Conservation (phyloP, 768 basidiomycete genomes). For the Ramaria rubella region DNA sequence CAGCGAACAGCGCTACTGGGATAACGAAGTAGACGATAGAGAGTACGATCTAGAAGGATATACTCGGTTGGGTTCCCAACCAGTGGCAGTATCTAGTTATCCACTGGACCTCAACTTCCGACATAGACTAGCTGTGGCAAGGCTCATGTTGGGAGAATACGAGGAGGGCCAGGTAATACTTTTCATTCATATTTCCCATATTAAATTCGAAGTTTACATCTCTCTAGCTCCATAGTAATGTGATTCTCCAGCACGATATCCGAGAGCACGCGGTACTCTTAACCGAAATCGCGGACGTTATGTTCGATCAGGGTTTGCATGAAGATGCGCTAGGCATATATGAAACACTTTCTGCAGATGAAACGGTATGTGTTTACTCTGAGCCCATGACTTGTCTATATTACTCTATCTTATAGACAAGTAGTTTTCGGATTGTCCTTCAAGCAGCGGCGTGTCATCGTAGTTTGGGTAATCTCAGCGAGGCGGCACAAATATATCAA, state of each 20-base stretch:
- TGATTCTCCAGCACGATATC: constrained; percentile 66
- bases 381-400: not conserved
- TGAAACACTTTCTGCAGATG: constrained; percentile 66
- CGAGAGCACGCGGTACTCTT: constrained; percentile 74
- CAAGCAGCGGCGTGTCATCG: constrained; percentile 81
- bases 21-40: constrained; percentile 75
- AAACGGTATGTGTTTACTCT: constrained; percentile 44
- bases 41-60: constrained; percentile 59
- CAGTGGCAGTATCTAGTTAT: constrained; percentile 49
- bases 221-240: constrained; percentile 64
- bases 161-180: constrained; percentile 78
- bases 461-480: constrained; percentile 64
- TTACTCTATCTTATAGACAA: constrained; percentile 45
- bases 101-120: constrained; percentile 70
- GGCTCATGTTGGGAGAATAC: constrained; percentile 72
- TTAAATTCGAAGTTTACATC: not conserved
- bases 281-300: constrained; percentile 79
- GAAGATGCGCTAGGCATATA: constrained; percentile 77
- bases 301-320: constrained; percentile 69
- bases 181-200: not conserved
- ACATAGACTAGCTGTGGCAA: constrained; percentile 74
- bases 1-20: constrained; percentile 68
- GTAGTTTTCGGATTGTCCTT: constrained; percentile 58
- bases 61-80: constrained; percentile 28
- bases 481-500: constrained; percentile 79